Base-by-base conservation (phyloP, 805 yeast species). In the Ogataea nakhonphanomensis region DNA sequence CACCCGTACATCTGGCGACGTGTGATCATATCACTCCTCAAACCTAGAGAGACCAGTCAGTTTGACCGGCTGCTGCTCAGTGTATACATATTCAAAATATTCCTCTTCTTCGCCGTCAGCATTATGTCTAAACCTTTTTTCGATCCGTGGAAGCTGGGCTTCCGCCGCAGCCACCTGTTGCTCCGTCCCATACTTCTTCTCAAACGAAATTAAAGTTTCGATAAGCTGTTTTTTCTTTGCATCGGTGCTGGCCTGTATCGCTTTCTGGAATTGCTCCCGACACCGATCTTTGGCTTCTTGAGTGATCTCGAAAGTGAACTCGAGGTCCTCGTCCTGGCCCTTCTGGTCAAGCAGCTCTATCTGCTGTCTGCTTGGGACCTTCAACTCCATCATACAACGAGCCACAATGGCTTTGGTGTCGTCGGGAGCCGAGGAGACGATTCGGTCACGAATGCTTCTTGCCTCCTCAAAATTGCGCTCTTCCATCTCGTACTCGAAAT, bases 301-400 rank as follows among this genome's bases (percentile, higher is more conserved):
- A 1, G 72, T 69, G 1, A 82, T 61, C 6, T 61, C 69, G 37
- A 77, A 68, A 45, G 69, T 76, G 41, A 81, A 71, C 39, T 70
- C 84, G 8, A 56, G 66, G 7, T 55, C 62, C 20, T 17, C 20
- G 20, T 3, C 57, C 60, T 13, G 41, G 25, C 43, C 47, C 36
- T 43, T 55, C 39, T 40, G 53, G 33, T 48, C 46, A 43, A 67
- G 69, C 15, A 58, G 57, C 12, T 52, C 53, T n/a, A 78, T 44
- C 47, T 80, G 84, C 14, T 63, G 67, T 1, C 69, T 67, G 1
- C 80, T 70, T 7, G 88, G 88, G 1, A 80, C 70, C 1, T 81
- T 67, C 2, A 83, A 65, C 57, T 87, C 95, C 58, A 84, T 83
- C 48, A 78, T 61, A 2, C 95, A 95, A 52, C 69, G 72, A 20